Evolutionary conservation across 345 rosid species (phyloP), one percentile per base, ranked within the genome.

Genomic region (Heritiera fomes): DNA sequence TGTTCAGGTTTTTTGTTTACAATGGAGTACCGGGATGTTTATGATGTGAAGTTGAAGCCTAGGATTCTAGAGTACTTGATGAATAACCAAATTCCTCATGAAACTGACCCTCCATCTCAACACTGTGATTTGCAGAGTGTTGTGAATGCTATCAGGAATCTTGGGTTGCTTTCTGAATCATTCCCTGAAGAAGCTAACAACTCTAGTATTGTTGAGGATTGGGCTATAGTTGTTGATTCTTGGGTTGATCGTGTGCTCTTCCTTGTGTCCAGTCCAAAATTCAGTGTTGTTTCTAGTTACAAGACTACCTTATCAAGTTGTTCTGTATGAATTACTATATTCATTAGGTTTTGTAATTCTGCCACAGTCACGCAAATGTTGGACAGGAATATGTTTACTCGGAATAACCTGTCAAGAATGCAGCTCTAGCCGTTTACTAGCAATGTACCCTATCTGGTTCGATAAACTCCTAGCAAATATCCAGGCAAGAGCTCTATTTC

Each of bases 21-120:
- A 40, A 56, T 73, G 64, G 65, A 56, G 64, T 38, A 73, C 34
- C 64, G 20, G n/a, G 62, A 65, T 50, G 69, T 65, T 20, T 64
- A 65, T 34, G 79, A 65, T 34, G 79, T 64, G 73, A 52, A 65
- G 28, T 53, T 50, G 61, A 76, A 76, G 63, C 79, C 72, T n/a
- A 17, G 8, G 13, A 47, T 76, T 3, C 73, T 76, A 14, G 71
- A 49, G 18, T 49, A 40, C 34, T 13, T 65, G 38, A 65, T 76
- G 47, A 64, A 50, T 47, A 73, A 65, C 20, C 79, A 76, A 40
- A 67, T 76, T 76, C 79, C 79, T 52, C 34, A 49, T 50, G 62
- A 71, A 52, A 14, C 23, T 18, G 75, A 71, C 61, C 28, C 14
- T 71, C 15, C 45, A 71, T 15, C 8, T 17, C 75, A 71, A 38